Percentiles rank a stretch among this genome's conserved stretches.
These are phyloP conservation scores for Auriscalpium orientale DNA, from an alignment of 768 basidiomycete genomes.

Conservation along the genomic window DNA sequence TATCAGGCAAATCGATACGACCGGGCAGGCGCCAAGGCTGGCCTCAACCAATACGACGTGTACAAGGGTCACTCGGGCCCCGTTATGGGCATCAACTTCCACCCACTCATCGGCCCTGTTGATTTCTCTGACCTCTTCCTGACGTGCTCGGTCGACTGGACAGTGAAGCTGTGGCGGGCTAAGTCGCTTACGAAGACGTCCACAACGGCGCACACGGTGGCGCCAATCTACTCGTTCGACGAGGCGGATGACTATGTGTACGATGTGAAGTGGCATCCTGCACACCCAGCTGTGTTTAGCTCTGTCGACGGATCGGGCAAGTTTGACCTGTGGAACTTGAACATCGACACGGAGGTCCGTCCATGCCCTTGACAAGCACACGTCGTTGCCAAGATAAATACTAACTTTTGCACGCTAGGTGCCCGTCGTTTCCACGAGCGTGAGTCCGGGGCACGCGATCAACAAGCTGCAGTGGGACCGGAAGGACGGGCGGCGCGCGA, in stretches of 20 bases:
- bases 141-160: constrained; percentile 94
- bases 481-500: constrained; percentile 86
- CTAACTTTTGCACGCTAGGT: constrained; percentile 44
- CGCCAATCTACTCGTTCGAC: constrained; percentile 89
- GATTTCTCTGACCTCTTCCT: constrained; percentile 96
- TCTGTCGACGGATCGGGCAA: constrained; percentile 91
- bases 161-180: constrained; percentile 92
- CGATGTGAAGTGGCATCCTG: constrained; percentile 97
- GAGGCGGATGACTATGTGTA: constrained; percentile 99
- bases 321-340: constrained; percentile 97
- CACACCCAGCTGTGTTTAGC: constrained; percentile 90
- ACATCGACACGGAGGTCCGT: constrained; percentile 90
- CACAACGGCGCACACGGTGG: constrained; percentile 43
- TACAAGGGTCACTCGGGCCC: constrained; percentile 93
- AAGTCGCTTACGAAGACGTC: constrained; percentile 72
- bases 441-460: constrained; percentile 74
- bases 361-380: neutral
- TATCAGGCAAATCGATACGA: constrained; percentile 97
- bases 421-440: constrained; percentile 79
- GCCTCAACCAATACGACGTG: constrained; percentile 86
- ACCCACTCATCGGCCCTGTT: constrained; percentile 83
- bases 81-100: constrained; percentile 91
- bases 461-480: constrained; percentile 96
- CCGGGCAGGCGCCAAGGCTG: constrained; percentile 93
- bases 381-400: neutral